phyloP scores from a whole-genome alignment of 2,329 filamentous ascomycete genomes.

The Colletotrichum brevisporum region DNA sequence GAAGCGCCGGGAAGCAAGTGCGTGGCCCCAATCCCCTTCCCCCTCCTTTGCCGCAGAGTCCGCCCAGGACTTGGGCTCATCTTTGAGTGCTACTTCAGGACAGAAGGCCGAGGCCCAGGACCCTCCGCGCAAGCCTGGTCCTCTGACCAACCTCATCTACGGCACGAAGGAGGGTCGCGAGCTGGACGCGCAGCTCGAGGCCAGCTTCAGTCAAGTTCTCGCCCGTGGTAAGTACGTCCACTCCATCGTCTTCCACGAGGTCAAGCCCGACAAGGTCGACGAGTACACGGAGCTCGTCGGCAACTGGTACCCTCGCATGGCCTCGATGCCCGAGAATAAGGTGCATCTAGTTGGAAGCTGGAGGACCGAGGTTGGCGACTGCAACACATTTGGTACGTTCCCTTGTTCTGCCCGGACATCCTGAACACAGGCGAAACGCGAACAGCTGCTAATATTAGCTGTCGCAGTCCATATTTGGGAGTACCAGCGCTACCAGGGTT shows the following conservation, averaged over 20 bases:
- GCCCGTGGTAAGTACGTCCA: slow-evolving; percentile 98
- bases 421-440: slow-evolving; percentile 19
- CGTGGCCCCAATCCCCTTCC: slow-evolving; percentile 60
- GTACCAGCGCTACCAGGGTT: slow-evolving; percentile 96
- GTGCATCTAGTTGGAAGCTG: slow-evolving; percentile 98
- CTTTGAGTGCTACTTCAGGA: slow-evolving; percentile 72
- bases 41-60: slow-evolving; percentile 59
- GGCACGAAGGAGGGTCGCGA: slow-evolving; percentile 96
- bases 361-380: slow-evolving; percentile 97
- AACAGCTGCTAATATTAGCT: slow-evolving; percentile 30
- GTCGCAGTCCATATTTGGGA: slow-evolving; percentile 96
- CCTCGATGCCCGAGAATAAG: slow-evolving; percentile 86
- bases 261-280: slow-evolving; percentile 95
- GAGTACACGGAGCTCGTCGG: slow-evolving; percentile 94
- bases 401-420: background rate
- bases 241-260: slow-evolving; percentile 95
- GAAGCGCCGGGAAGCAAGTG: slow-evolving; percentile 90
- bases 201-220: slow-evolving; percentile 94
- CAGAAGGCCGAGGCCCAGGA: slow-evolving; percentile 69
- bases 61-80: slow-evolving; percentile 72
- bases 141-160: slow-evolving; percentile 91
- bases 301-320: slow-evolving; percentile 93
- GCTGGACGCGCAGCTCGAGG: slow-evolving; percentile 95
- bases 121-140: slow-evolving; percentile 76
- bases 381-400: slow-evolving; percentile 90